Base-by-base conservation (phyloP, 805 yeast genomes). In the Candida hispaniensis region DNA sequence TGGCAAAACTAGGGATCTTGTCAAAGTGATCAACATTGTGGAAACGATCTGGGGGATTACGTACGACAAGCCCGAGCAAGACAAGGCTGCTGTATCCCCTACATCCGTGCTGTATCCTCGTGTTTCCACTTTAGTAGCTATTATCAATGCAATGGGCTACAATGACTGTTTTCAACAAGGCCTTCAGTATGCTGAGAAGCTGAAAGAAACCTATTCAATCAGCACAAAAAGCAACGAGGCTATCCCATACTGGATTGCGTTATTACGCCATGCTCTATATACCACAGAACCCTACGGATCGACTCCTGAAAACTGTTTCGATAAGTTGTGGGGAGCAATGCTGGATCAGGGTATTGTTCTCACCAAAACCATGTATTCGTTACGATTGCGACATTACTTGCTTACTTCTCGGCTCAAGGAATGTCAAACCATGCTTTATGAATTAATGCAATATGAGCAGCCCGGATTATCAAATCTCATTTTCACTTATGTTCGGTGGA, bases 1-100 rank as follows among this genome's bases (percentile, higher is more conserved):
- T 20, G 57, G 54, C 11, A 52, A 56, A 26, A 27, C 42, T 7
- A 47, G 50, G 10, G 42, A 45, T 19, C 35, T 55, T 14, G 47
- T 20, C 5, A 41, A 38, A 6, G 44, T 47, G 15, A 26, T 39
- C 18, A 34, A 42, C 18, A 42, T 56, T 7, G 23, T 54, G 8
- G 26, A 36, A 10, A 44, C 44, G 17, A 39, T 51, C 5, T 58
- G 62, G 62, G 45, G 47, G 11, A 34, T 47, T 6, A n/a, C 26
- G 3, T 41, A 42, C 12, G 26, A 27, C 25, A 26, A 29, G 4
- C 23, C 13, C 20, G 24, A 22, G n/a, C 16, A 20, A 17, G 12
- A 39, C 27, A 19, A 23, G 9, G 2, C 18, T n/a, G 24, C 18
- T 6, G 33, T 26, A 2, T 20, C 35, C 11, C 24, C 17, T 6